Base-by-base conservation (phyloP, 164 flowering plant genomes). In the Vitis rupestris region DNA sequence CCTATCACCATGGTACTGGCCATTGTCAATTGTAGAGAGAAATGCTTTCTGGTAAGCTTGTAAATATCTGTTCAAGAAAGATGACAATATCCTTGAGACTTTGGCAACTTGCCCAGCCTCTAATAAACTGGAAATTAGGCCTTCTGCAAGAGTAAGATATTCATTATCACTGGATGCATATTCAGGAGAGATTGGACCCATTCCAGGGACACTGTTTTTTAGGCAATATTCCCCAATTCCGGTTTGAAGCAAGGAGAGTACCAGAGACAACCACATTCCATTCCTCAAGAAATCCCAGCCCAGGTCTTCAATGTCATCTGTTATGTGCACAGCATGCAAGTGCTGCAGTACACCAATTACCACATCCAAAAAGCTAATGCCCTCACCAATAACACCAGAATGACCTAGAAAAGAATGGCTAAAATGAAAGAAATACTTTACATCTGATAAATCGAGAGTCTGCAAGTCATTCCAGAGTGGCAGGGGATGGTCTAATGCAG, bases 261-360 rank as follows among this genome's bases (percentile, higher is more conserved):
- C 68, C 52, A 90, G 75, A 67, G 97, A 89, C 23, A 91, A 64
- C 90, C 97, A 93, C 60, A 84, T 78, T n/a, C 91, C 97, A 80
- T 64, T 72, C 78, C 93, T 85, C 48, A 89, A 67, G 60, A 90
- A 88, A 77, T 90, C 87, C 97, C 97, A 96, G 17, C 90, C 88
- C 9, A 82, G 68, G 16, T 78, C 83, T 49, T 73, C 70, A 52
- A 75, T 47, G 48, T 78, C 75, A 50, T 68, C 82, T 4, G 79
- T 55, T 19, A 74, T 27, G 61, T 60, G 68, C 50, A 73, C 67
- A 67, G 75, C 66, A 70, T 72, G 30, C 56, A 96, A 76, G 27
- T 79, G 83, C 44, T 85, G 76, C 50, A 93, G 82, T 74, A 90
- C 59, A 59, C 70, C 56, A 68, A 85, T 17, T 16, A 87, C 61